Evolutionary conservation across 495 filamentous ascomycete genomes (phyloP).

Genomic region (Penicillium soppii): DNA sequence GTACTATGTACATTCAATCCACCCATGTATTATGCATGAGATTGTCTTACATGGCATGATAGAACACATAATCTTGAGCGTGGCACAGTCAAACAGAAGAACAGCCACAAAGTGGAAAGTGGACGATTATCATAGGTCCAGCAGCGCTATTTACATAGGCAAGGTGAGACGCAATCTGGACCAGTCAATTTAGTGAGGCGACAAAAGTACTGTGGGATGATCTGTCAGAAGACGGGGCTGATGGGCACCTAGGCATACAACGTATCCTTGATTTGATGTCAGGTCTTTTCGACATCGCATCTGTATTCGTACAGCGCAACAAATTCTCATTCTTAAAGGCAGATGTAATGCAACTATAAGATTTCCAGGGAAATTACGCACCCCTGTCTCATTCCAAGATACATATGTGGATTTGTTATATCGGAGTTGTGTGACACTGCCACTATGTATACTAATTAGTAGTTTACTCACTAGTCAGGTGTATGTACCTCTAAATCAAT

Average conservation of each 20-base stretch:
- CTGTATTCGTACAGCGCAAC: too few species aligned
- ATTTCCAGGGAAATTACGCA: not conserved
- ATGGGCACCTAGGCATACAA: not conserved
- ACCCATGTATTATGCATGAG: not conserved
- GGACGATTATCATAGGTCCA: not conserved
- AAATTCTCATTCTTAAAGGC: constrained; percentile 1
- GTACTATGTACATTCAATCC: constrained; percentile 12
- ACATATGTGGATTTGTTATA: too few species aligned
- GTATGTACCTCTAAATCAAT: not conserved
- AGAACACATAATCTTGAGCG: constrained; percentile 8
- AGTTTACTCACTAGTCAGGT: too few species aligned
- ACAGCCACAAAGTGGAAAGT: constrained; percentile 32
- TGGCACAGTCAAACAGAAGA: constrained; percentile 21
- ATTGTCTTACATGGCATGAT: constrained; percentile 4
- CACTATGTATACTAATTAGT: too few species aligned
- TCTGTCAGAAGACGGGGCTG: constrained; percentile 2
- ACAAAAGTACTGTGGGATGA: constrained; percentile 9
- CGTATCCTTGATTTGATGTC: not conserved
- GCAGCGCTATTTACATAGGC: not conserved
- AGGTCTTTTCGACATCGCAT: too few species aligned
- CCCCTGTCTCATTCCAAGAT: constrained; percentile 3
- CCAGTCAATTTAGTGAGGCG: constrained; percentile 15
- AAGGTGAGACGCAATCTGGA: constrained; percentile 14
- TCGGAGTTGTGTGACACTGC: constrained; percentile 2
- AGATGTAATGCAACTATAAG: too few species aligned